Evolutionary conservation across 2,329 filamentous ascomycete species (phyloP).

Genomic region (Arthrobotrys pseudoclavata): DNA sequence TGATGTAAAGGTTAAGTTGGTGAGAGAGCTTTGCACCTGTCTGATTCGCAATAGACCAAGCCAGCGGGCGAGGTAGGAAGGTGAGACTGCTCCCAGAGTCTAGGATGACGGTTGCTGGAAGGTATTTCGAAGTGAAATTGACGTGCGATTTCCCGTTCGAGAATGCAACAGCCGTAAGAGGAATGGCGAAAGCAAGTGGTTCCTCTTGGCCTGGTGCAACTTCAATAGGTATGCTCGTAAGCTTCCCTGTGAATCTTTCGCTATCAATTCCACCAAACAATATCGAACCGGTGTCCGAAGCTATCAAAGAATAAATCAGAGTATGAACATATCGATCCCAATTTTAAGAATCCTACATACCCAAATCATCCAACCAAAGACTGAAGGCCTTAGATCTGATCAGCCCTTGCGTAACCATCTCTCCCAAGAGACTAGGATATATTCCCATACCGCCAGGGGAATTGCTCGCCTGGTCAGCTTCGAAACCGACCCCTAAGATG

Average conservation of each 20-base stretch:
- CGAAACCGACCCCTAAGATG: slow-evolving; percentile 74
- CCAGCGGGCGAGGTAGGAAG: slow-evolving; percentile 62
- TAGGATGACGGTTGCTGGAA: slow-evolving; percentile 75
- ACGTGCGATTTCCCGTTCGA: slow-evolving; percentile 64
- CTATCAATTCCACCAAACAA: slow-evolving; percentile 70
- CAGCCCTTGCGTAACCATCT: slow-evolving; percentile 50
- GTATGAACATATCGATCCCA: neutral
- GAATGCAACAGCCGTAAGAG: slow-evolving; percentile 40
- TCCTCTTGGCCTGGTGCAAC: slow-evolving; percentile 25
- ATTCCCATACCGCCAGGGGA: slow-evolving; percentile 65
- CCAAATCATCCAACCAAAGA: slow-evolving; percentile 66
- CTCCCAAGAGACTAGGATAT: slow-evolving; percentile 40
- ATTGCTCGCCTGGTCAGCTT: slow-evolving; percentile 68
- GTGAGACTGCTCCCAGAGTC: slow-evolving; percentile 71
- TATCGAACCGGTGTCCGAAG: slow-evolving; percentile 64
- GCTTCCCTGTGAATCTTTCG: slow-evolving; percentile 67
- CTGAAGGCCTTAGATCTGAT: slow-evolving; percentile 63
- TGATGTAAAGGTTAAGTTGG: slow-evolving; percentile 72
- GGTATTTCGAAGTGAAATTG: slow-evolving; percentile 67
- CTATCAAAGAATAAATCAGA: slow-evolving; percentile 45
- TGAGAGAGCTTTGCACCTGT: slow-evolving; percentile 71
- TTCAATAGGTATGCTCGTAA: slow-evolving; percentile 64
- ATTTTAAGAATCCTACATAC: slow-evolving; percentile 59
- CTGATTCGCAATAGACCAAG: slow-evolving; percentile 58
- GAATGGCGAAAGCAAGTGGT: slow-evolving; percentile 44